Conservation (phyloP, 2,329 filamentous ascomycete genomes). For the Colletotrichum falcatum region DNA sequence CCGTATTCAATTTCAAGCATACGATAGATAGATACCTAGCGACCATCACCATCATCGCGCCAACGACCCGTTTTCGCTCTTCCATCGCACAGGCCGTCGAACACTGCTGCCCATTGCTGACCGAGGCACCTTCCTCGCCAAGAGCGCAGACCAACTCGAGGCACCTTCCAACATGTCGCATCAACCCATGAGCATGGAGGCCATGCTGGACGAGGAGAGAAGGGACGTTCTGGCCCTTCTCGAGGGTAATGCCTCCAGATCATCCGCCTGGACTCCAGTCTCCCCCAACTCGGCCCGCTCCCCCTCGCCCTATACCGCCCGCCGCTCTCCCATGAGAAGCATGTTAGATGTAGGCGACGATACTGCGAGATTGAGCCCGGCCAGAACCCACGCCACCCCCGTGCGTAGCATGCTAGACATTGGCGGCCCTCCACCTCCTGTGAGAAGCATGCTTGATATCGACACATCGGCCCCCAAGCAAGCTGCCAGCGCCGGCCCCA, state of each 20-base stretch:
- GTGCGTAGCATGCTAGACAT: conserved; percentile 76
- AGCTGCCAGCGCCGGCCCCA: conserved; percentile 56
- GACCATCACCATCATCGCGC: conserved; percentile 5
- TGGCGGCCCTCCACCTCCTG: conserved; percentile 55
- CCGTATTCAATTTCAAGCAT: conserved; percentile 19
- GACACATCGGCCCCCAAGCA: conserved; percentile 51
- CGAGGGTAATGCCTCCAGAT: conserved; percentile 59
- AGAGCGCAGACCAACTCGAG: neutral
- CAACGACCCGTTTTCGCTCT: neutral
- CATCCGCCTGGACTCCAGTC: conserved; percentile 45
- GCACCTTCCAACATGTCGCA: conserved; percentile 47
- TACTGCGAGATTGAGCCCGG: conserved; percentile 50
- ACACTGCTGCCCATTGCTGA: conserved; percentile 17
- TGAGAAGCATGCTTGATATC: conserved; percentile 67
- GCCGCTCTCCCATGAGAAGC: conserved; percentile 76
- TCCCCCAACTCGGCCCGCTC: conserved; percentile 56
- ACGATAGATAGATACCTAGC: neutral
- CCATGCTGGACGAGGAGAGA: conserved; percentile 81
- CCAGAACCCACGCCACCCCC: conserved; percentile 57
- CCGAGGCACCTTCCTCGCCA: conserved; percentile 3
- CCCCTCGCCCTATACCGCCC: conserved; percentile 66
- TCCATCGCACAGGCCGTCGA: conserved; percentile 7
- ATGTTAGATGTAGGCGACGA: conserved; percentile 72
- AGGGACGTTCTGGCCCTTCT: conserved; percentile 78
- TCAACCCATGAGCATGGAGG: conserved; percentile 78